Evolutionary conservation across 169 alveolate genomes (phyloP).

Genomic region (Plasmodium fragile): DNA sequence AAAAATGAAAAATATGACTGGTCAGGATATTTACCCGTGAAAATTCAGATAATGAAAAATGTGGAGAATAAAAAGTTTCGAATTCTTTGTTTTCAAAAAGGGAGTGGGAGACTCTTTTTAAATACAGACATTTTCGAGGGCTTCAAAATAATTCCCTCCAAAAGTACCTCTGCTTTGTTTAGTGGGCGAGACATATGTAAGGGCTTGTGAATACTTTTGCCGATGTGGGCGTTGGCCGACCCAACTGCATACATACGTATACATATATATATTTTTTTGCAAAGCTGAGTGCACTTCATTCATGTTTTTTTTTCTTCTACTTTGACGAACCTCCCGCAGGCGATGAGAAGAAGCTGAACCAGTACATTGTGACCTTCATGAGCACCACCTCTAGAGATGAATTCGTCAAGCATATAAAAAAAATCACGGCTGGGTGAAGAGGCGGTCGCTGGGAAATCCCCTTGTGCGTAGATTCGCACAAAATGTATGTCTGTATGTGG

Average conservation of each 20-base stretch:
- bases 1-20: slow-evolving; percentile 62
- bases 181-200: slow-evolving; percentile 66
- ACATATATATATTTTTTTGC: neutral
- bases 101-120: slow-evolving; percentile 84
- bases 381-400: slow-evolving; percentile 59
- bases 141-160: slow-evolving; percentile 52
- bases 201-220: neutral
- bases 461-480: neutral
- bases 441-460: neutral
- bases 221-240: neutral
- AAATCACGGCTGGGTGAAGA: slow-evolving; percentile 1
- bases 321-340: neutral
- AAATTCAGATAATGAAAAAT: slow-evolving; percentile 70
- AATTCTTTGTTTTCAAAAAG: slow-evolving; percentile 81
- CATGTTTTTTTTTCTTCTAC: neutral
- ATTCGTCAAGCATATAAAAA: slow-evolving; percentile 34
- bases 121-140: slow-evolving; percentile 79
- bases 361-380: slow-evolving; percentile 61
- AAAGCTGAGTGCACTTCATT: neutral
- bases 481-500: neutral
- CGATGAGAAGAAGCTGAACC: slow-evolving; percentile 56
- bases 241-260: neutral
- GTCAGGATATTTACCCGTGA: slow-evolving; percentile 75
- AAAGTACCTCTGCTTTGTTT: slow-evolving; percentile 58
- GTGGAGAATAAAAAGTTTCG: slow-evolving; percentile 26